Conservation (phyloP, 1,139 yeast species). For the Geotrichum siamense region DNA sequence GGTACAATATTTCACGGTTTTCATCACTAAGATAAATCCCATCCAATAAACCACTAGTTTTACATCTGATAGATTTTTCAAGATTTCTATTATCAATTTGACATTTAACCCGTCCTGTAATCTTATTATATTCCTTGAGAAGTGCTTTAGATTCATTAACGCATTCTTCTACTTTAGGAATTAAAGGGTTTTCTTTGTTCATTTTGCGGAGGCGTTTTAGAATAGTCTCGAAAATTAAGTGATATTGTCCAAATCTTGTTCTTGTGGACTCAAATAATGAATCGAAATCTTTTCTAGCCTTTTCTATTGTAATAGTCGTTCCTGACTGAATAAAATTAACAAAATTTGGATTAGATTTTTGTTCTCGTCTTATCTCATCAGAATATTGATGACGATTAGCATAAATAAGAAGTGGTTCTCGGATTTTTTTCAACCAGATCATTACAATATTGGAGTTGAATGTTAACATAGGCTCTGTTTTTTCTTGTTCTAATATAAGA, state of each 20-base stretch:
- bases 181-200: constrained; percentile 5
- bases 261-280: constrained; percentile 14
- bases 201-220: constrained; percentile 6
- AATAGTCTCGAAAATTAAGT: constrained; percentile 3
- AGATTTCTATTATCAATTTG: constrained; percentile 9
- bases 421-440: constrained; percentile 8
- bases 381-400: constrained; percentile 13
- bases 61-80: constrained; percentile 8
- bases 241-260: constrained; percentile 16
- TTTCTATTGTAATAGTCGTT: constrained; percentile 1
- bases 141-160: constrained; percentile 1
- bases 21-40: constrained; percentile 10
- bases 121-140: constrained; percentile 10
- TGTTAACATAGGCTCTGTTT: constrained; percentile 8
- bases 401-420: constrained; percentile 12
- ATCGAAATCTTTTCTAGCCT: constrained; percentile 12
- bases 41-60: constrained; percentile 9
- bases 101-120: constrained; percentile 11
- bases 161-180: constrained; percentile 11
- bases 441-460: constrained; percentile 6
- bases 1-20: constrained; percentile 13
- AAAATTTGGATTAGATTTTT: constrained; percentile 9
- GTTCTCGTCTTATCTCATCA: constrained; percentile 5
- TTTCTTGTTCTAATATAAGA: constrained; percentile 10
- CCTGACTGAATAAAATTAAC: constrained; percentile 9